Evolutionary conservation across 2,329 filamentous ascomycete species (phyloP), one percentile per base, ranked within the genome.

Genomic region (Penicillium sp.): DNA sequence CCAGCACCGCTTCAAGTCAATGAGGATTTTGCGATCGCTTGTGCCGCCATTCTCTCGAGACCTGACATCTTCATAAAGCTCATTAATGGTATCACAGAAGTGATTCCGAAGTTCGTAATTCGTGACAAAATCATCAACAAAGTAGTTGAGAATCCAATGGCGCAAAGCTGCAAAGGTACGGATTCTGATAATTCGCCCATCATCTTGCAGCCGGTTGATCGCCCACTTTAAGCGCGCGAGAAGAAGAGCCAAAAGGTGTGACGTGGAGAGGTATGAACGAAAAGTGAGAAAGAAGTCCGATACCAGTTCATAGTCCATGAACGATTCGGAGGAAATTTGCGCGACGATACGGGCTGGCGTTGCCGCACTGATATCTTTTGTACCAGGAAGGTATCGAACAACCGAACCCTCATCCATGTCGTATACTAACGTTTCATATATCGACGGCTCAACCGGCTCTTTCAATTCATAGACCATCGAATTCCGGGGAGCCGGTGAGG

Each of bases 111-210:
- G 79, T 43, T 83, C 79, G 67, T 88, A 87, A 68, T 92, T 86
- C 22, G 88, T 75, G 39, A 95, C 85, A 70, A 96, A 99, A 70
- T 99, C 94, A 69, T 99, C 94, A 52, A 90, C 83, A 63, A 97
- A 99, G 73, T 99, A 99, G 72, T 99, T 99, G 58, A 99, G 77
- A 54, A 97, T 92, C 94, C 94, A 99, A 73, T 99, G 94, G 53
- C 94, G 86, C 43, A 97, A 81, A 7, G 94, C 94, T 24, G 97
- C 94, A 76, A 97, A 99, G 0, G 92, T 95, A 40, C 94, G 86
- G 14, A 99, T 95, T 47, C 93, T 86, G n/a, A 97, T 94, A 49
- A 99, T 91, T 69, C 92, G 90, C 38, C 94, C 94, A 54, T 87
- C 86, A 70, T 97, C 91, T 68, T 96, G 91, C 44, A 83, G 79